A percentile compares a stretch with the other conserved stretches of the same genome.
phyloP scores from a whole-genome alignment of 78 protist genomes.

The Acrasis kona region DNA sequence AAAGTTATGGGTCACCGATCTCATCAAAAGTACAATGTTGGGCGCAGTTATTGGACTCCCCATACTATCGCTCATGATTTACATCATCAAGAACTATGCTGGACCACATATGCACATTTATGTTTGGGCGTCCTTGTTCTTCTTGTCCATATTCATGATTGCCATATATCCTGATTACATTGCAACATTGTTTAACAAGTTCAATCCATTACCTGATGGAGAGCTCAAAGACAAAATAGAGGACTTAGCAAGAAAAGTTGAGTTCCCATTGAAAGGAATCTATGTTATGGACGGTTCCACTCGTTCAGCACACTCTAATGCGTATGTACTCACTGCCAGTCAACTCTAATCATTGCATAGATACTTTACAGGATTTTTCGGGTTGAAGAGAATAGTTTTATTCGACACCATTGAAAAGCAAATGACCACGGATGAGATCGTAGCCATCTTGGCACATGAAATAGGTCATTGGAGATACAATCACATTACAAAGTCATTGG shows the following conservation, averaged over 20 bases:
- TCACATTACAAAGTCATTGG: slow-evolving; percentile 38
- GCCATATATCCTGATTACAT: slow-evolving; percentile 58
- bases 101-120: slow-evolving; percentile 25
- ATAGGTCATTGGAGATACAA: slow-evolving; percentile 59
- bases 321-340: slow-evolving; percentile 57
- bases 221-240: slow-evolving; percentile 10
- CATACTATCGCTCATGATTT: background rate
- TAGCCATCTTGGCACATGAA: slow-evolving; percentile 71
- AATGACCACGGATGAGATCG: slow-evolving; percentile 20
- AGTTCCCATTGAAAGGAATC: slow-evolving; percentile 47
- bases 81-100: background rate
- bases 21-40: slow-evolving; percentile 2
- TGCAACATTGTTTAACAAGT: slow-evolving; percentile 73
- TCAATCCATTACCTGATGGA: slow-evolving; percentile 38
- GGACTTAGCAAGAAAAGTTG: slow-evolving; percentile 3
- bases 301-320: slow-evolving; percentile 49
- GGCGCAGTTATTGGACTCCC: background rate
- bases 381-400: slow-evolving; percentile 67
- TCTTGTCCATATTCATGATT: slow-evolving; percentile 18
- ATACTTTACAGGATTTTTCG: slow-evolving; percentile 71
- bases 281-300: slow-evolving; percentile 51
- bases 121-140: slow-evolving; percentile 21
- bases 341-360: too few relatives aligned
- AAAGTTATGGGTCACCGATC: slow-evolving; percentile 10
- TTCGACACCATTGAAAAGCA: slow-evolving; percentile 69